Evolutionary conservation across 192 early-diverging fungal species (phyloP).

Genomic region (Coemansia pectinata): DNA sequence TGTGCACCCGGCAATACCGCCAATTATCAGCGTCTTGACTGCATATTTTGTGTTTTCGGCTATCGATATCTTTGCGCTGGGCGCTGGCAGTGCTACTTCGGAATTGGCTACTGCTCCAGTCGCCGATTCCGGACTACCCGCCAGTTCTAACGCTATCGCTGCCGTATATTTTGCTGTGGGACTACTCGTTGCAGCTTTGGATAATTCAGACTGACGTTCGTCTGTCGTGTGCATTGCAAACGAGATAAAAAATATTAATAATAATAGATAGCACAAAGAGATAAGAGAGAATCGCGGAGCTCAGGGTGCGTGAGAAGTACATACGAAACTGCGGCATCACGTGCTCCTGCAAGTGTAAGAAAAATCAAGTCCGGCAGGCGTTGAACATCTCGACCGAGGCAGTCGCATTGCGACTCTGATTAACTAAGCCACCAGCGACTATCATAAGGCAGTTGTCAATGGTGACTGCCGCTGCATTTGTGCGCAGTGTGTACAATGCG

Average conservation of each 20-base stretch:
- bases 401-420: slow-evolving; percentile 46
- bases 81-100: background rate
- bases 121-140: slow-evolving; percentile 15
- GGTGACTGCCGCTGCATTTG: slow-evolving; percentile 32
- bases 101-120: background rate
- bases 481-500: slow-evolving; percentile 36
- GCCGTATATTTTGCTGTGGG: background rate
- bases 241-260: background rate
- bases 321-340: background rate
- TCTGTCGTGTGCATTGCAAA: slow-evolving; percentile 2
- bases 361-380: slow-evolving; percentile 20
- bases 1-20: slow-evolving; percentile 56
- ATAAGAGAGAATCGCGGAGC: background rate
- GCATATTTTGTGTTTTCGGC: slow-evolving; percentile 32
- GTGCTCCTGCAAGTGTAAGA: background rate
- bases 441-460: slow-evolving; percentile 43
- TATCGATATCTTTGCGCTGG: background rate
- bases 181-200: background rate
- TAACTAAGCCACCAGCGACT: slow-evolving; percentile 44
- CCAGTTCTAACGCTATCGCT: slow-evolving; percentile 1
- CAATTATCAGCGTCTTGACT: slow-evolving; percentile 33
- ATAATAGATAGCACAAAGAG: background rate
- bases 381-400: slow-evolving; percentile 54
- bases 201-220: background rate
- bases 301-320: background rate